Evolutionary conservation across 768 basidiomycete species (phyloP), one percentile per base, ranked within the genome.

Genomic region (Pleurotus cornucopiae): DNA sequence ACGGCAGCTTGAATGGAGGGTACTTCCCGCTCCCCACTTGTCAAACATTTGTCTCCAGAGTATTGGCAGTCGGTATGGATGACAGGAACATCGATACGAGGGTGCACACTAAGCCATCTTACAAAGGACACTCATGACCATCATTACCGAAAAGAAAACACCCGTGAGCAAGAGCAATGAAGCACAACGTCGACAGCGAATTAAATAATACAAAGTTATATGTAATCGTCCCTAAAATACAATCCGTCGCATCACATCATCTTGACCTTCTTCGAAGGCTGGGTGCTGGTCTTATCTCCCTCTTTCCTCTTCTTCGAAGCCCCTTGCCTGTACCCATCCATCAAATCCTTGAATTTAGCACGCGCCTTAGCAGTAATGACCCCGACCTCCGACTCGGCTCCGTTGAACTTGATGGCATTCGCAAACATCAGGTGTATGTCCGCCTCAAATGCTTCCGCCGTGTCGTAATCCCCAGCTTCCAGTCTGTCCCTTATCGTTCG

Each of bases 331-430:
- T 76, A 77, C 23, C 64, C 64, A 51, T 67, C 71, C 63, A 85
- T 57, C 60, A 88, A 66, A 49, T 86, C 83, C 61, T 72, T 79
- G 61, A 81, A 73, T 60, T 78, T 82, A 51, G 79, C 73, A 46
- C 73, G 74, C 47, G 86, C 64, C 26, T 67, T 63, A n/a, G 71
- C 63, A 6, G 89, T 81, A 39, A 88, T 71, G 43, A 72, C 65
- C 13, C 87, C 91, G n/a, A 92, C 89, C 56, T 91, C 88, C 2
- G 89, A 90, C 45, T 87, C 85, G 1, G 74, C 73, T 0, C 89
- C 89, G 61, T 98, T 98, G 79, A 97, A 98, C 53, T 79, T 82
- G 67, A 89, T 81, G 13, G 95, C 92, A 66, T 98, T 98, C 58
- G 82, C 73, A 57, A 92, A 70, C 94, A 98, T 96, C 43, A 95